Conservation (phyloP, 176 grass and related monocot species). For the Poa pratensis region DNA sequence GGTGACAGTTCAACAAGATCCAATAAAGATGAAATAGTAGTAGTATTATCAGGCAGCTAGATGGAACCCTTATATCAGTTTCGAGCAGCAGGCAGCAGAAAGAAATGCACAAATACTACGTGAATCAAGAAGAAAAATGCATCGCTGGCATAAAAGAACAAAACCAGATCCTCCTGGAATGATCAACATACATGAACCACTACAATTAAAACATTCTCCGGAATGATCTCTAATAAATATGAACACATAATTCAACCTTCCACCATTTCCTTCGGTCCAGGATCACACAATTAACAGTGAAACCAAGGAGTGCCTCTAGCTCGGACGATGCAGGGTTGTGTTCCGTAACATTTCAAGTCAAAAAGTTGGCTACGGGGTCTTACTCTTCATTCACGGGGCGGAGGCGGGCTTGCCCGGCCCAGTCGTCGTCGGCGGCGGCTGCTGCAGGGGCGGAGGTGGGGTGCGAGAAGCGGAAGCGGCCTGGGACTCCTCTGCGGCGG, state of each 20-base stretch:
- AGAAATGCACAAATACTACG: neutral
- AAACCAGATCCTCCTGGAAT: slow-evolving; percentile 34
- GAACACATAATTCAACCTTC: slow-evolving; percentile 7
- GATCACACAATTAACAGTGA: slow-evolving; percentile 29
- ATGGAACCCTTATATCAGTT: neutral
- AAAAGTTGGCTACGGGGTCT: slow-evolving; percentile 24
- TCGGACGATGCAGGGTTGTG: neutral
- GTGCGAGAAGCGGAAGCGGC: slow-evolving; percentile 20
- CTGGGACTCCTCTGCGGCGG: slow-evolving; percentile 62
- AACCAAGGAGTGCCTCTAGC: slow-evolving; percentile 2
- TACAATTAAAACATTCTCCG: slow-evolving; percentile 21
- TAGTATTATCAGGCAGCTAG: neutral
- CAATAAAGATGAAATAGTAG: neutral
- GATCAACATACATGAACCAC: slow-evolving; percentile 35
- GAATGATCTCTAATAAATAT: slow-evolving; percentile 32
- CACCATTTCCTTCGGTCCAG: slow-evolving; percentile 26
- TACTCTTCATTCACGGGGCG: slow-evolving; percentile 49
- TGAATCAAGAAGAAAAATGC: neutral
- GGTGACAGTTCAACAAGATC: slow-evolving; percentile 11
- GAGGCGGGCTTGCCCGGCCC: slow-evolving; percentile 28
- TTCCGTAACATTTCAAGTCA: slow-evolving; percentile 21
- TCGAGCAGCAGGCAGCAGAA: neutral
- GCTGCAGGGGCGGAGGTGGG: slow-evolving; percentile 7
- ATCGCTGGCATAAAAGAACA: neutral
- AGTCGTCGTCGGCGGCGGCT: slow-evolving; percentile 13